Conservation (phyloP, 1,284 basidiomycete species). For the Ustilago hordei region DNA sequence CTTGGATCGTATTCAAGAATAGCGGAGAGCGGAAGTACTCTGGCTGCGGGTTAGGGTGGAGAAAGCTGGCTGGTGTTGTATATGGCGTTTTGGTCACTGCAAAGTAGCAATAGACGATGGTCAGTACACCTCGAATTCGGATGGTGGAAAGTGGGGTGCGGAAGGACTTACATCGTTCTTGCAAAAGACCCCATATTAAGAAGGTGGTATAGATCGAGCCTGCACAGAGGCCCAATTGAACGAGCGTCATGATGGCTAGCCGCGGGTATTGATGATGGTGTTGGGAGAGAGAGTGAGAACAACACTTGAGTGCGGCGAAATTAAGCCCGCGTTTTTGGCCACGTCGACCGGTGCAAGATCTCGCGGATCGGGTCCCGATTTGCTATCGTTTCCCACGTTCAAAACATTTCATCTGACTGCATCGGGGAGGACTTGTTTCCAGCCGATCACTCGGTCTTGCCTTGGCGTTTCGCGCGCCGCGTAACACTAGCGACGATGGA, state of each 20-base stretch:
- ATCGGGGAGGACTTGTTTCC: no score
- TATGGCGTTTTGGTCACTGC: conserved; percentile 65
- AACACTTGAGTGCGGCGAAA: conserved; percentile 16
- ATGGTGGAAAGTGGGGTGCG: not conserved
- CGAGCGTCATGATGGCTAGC: conserved; percentile 33
- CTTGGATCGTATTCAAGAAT: conserved; percentile 88
- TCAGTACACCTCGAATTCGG: not conserved
- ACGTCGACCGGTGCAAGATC: not conserved
- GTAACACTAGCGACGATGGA: not conserved
- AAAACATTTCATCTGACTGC: no score
- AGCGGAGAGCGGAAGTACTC: conserved; percentile 82
- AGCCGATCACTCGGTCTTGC: conserved; percentile 14
- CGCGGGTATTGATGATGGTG: conserved; percentile 5
- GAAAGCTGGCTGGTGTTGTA: conserved; percentile 34
- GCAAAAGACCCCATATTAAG: conserved; percentile 68
- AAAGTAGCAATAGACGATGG: not conserved
- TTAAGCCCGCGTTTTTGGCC: not conserved
- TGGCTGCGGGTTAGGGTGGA: conserved; percentile 50
- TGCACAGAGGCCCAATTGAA: conserved; percentile 62
- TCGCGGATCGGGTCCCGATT: not conserved
- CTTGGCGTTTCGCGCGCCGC: conserved; percentile 7
- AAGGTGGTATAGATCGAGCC: conserved; percentile 66
- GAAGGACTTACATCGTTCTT: conserved; percentile 51
- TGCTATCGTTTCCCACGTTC: no score
- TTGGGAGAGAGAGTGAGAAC: conserved; percentile 10